Evolutionary conservation across 768 basidiomycete species (phyloP), one percentile per base, ranked within the genome.

Genomic region (Boletus sp.): DNA sequence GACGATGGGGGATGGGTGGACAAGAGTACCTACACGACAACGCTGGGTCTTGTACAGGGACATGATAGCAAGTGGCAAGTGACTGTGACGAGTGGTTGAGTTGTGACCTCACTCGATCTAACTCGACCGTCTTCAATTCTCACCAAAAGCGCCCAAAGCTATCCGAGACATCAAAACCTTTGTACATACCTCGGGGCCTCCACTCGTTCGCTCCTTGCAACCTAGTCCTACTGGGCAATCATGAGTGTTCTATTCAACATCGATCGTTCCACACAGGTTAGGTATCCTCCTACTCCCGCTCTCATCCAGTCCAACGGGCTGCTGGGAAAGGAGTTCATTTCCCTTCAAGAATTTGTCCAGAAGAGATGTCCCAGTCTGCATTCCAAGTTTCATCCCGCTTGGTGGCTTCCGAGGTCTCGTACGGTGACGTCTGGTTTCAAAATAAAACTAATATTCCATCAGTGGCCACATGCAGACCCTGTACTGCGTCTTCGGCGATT

Each of bases 41-140:
- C 73, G 73, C 54, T 75, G 69, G 40, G 71, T 77, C 65, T 80
- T 80, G 67, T 73, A 78, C 42, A 67, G 42, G 34, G 69, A 72
- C 69, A 70, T 70, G 47, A 39, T 54, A 51, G 56, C 55, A 8
- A 27, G 51, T 25, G 30, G 49, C 33, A 23, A 43, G 60, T 66
- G 64, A 68, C 55, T 3, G 64, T 60, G 61, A 60, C 56, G n/a
- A n/a, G n/a, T 29, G 6, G 27, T 44, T 25, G 27, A 29, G 27
- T n/a, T 4, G 64, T 61, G 58, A 64, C 57, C 23, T 39, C 8
- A n/a, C 15, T 15, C 11, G 5, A 34, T 14, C 33, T 34, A 2
- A 35, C 15, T n/a, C n/a, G n/a, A n/a, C n/a, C n/a, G n/a, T n/a
- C n/a, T n/a, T n/a, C n/a, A n/a, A n/a, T n/a, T n/a, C 25, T 55